These are phyloP conservation scores for Penicillium glabrum DNA, from an alignment of 2,329 filamentous ascomycete species.

Conservation along the genomic window DNA sequence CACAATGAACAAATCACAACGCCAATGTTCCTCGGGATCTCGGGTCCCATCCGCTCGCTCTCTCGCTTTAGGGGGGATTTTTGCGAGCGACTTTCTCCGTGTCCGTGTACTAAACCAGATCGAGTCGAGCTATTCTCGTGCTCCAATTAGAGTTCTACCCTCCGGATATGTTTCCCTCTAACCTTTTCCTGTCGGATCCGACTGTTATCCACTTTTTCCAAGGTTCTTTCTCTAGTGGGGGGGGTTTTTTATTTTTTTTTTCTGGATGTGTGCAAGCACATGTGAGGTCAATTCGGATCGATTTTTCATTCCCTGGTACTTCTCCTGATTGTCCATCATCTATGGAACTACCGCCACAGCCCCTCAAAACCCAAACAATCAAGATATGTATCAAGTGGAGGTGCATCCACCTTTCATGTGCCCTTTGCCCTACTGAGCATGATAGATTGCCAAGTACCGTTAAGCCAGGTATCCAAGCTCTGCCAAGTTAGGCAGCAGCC, in stretches of 20 bases:
- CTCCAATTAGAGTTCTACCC: not conserved
- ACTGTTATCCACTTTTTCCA: not conserved
- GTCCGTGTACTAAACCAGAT: slow-evolving; percentile 4
- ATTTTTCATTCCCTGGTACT: not conserved
- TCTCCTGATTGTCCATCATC: not conserved
- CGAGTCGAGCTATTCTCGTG: slow-evolving; percentile 1
- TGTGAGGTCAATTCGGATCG: too few species aligned
- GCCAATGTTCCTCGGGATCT: not conserved
- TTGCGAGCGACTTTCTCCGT: not conserved
- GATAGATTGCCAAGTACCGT: slow-evolving; percentile 7
- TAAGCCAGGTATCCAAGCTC: not conserved
- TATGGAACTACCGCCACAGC: not conserved
- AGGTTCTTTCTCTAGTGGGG: not conserved
- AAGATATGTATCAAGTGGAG: not conserved
- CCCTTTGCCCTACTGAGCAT: not conserved
- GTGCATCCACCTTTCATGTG: not conserved
- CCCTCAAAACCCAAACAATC: not conserved
- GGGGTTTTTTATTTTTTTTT: too few species aligned
- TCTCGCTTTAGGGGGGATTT: not conserved
- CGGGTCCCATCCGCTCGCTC: slow-evolving; percentile 10
- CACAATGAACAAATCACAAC: slow-evolving; percentile 1
- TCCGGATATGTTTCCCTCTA: not conserved
- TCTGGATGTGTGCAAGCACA: too few species aligned
- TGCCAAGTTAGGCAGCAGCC: slow-evolving; percentile 19
- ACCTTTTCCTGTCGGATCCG: slow-evolving; percentile 4